phyloP scores from a whole-genome alignment of 2,329 filamentous ascomycete genomes.

The Trichoderma endophyticum region DNA sequence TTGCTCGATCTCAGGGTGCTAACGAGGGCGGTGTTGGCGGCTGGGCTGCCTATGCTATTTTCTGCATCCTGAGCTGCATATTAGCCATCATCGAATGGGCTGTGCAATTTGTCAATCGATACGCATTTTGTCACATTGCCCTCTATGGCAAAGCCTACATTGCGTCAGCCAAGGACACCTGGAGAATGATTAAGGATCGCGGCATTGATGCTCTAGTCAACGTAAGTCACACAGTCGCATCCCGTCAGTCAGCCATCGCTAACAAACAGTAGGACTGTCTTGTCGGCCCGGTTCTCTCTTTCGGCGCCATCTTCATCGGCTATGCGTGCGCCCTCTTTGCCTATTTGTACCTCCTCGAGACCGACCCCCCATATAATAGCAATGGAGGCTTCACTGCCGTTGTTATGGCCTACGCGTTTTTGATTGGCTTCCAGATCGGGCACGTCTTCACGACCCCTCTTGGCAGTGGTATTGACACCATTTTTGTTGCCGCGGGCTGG shows the following conservation, averaged over 20 bases:
- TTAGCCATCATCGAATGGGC: constrained; percentile 80
- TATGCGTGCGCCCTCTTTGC: constrained; percentile 78
- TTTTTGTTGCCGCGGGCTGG: constrained; percentile 77
- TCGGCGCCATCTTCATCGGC: constrained; percentile 78
- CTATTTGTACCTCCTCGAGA: constrained; percentile 84
- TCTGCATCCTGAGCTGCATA: constrained; percentile 74
- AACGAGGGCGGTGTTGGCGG: constrained; percentile 73
- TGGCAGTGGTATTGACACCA: constrained; percentile 83
- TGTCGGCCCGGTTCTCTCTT: constrained; percentile 68
- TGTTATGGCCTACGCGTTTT: constrained; percentile 78
- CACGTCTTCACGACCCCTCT: constrained; percentile 88
- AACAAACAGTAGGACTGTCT: constrained; percentile 61
- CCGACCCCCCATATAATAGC: constrained; percentile 72
- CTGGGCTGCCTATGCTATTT: constrained; percentile 60
- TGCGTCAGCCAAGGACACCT: constrained; percentile 81
- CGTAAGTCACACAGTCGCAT: constrained; percentile 28
- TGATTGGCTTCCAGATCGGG: constrained; percentile 86
- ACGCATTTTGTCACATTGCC: constrained; percentile 89
- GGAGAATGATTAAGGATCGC: constrained; percentile 86
- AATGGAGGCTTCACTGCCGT: constrained; percentile 68
- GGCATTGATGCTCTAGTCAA: constrained; percentile 89
- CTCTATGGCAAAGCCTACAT: constrained; percentile 89
- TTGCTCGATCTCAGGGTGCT: constrained; percentile 62
- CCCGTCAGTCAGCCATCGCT: constrained; percentile 10
- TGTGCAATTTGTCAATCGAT: constrained; percentile 84